Percentiles rank a stretch among this genome's conserved stretches.
Evolutionary conservation across 108 stramenopile species (phyloP).

Genomic region (Parietichytrium sp.): DNA sequence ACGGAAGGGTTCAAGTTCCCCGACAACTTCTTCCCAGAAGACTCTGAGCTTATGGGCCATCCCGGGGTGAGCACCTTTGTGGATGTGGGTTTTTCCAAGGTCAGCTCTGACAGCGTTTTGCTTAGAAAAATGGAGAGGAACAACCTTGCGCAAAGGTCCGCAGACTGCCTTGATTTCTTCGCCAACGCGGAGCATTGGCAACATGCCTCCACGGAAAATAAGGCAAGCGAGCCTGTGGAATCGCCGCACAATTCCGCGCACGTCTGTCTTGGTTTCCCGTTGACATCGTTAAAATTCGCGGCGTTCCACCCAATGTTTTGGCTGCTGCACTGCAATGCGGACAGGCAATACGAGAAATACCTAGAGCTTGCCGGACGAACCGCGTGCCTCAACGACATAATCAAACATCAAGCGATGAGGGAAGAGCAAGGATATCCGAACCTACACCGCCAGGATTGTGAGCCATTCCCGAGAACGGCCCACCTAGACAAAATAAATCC

Average conservation of each 20-base stretch:
- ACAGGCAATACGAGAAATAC: conserved; percentile 28
- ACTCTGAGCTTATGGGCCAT: not conserved
- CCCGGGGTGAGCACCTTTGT: not conserved
- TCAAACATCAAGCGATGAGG: not conserved
- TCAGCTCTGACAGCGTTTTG: not conserved
- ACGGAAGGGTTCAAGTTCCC: not conserved
- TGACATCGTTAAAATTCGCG: not conserved
- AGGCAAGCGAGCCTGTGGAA: not conserved
- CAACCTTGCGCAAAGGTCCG: not conserved
- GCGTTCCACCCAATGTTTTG: conserved; percentile 25
- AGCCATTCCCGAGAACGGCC: not conserved
- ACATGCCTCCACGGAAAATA: conserved; percentile 10
- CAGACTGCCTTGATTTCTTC: not conserved
- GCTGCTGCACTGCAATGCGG: conserved; percentile 31
- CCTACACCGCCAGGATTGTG: not conserved
- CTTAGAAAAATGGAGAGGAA: too few relatives aligned
- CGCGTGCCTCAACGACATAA: not conserved
- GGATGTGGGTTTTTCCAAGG: not conserved
- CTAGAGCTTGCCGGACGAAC: not conserved
- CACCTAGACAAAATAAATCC: not conserved
- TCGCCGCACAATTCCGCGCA: conserved; percentile 20
- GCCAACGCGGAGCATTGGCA: not conserved
- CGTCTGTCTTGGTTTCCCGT: not conserved
- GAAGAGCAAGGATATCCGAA: not conserved
- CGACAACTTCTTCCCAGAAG: not conserved